Conservation (phyloP, 2,329 filamentous ascomycete genomes). For the Aspergillus amoenus region DNA sequence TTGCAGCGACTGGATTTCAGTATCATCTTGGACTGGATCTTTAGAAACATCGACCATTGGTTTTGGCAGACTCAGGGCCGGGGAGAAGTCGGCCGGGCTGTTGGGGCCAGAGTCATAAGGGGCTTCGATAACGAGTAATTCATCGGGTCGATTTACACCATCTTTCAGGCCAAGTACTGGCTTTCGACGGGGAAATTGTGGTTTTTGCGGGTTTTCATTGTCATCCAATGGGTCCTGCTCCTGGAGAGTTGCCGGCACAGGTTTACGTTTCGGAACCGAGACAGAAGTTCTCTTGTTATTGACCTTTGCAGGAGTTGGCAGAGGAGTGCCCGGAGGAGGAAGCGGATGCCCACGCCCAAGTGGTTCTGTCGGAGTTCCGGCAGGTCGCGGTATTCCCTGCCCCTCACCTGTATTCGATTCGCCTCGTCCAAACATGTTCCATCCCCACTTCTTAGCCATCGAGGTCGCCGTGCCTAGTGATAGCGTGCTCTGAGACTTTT, state of each 20-base stretch:
- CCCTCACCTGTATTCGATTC: slow-evolving; percentile 44
- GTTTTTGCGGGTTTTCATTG: slow-evolving; percentile 41
- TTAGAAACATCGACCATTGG: slow-evolving; percentile 2
- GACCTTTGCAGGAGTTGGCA: slow-evolving; percentile 67
- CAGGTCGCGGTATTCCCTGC: slow-evolving; percentile 39
- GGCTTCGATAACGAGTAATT: slow-evolving; percentile 65
- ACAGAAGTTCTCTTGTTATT: slow-evolving; percentile 57
- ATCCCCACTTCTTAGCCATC: slow-evolving; percentile 61
- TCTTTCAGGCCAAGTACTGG: slow-evolving; percentile 32
- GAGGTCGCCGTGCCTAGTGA: slow-evolving; percentile 53
- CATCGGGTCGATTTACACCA: slow-evolving; percentile 41
- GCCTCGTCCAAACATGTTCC: slow-evolving; percentile 48
- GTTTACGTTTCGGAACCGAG: slow-evolving; percentile 64
- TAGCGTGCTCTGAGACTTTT: slow-evolving; percentile 41
- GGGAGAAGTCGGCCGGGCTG: slow-evolving; percentile 30
- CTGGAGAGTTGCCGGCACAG: slow-evolving; percentile 49
- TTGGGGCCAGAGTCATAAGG: slow-evolving; percentile 60
- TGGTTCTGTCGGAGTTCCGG: slow-evolving; percentile 60
- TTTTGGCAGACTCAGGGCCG: slow-evolving; percentile 16
- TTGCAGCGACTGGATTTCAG: background rate
- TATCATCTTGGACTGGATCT: background rate
- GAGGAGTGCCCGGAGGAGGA: slow-evolving; percentile 75
- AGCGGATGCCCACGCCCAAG: slow-evolving; percentile 81
- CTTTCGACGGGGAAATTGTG: slow-evolving; percentile 52
- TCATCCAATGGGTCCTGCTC: slow-evolving; percentile 29